Conservation (phyloP, 208 protist genomes). For the Leishmania arabica region DNA sequence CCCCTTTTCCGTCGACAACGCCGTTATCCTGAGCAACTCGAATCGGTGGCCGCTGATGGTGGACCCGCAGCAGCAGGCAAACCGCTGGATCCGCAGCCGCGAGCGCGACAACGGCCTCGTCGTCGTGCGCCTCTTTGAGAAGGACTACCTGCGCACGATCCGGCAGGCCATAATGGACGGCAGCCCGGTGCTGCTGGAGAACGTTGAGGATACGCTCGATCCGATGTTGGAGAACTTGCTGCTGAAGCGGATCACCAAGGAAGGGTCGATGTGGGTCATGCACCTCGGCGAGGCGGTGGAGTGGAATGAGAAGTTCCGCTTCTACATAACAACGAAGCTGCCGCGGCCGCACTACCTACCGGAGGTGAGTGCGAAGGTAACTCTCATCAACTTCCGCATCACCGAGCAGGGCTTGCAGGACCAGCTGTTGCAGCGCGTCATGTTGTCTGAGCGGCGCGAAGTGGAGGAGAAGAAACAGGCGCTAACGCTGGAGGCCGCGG, state of each 20-base stretch:
- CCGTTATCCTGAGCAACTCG: slow-evolving; percentile 92
- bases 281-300: slow-evolving; percentile 97
- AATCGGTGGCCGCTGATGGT: slow-evolving; percentile 93
- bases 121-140: slow-evolving; percentile 80
- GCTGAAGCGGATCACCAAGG: slow-evolving; percentile 92
- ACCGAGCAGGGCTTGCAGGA: slow-evolving; percentile 96
- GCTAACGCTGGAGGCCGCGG: slow-evolving; percentile 91
- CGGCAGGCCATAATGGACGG: slow-evolving; percentile 95
- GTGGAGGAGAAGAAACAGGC: slow-evolving; percentile 97
- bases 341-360: slow-evolving; percentile 97
- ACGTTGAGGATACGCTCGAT: slow-evolving; percentile 96
- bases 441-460: slow-evolving; percentile 94
- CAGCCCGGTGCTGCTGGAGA: slow-evolving; percentile 95
- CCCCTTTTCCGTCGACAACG: slow-evolving; percentile 94
- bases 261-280: slow-evolving; percentile 90
- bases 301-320: slow-evolving; percentile 95
- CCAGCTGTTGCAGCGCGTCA: slow-evolving; percentile 95
- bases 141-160: slow-evolving; percentile 84
- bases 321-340: slow-evolving; percentile 99
- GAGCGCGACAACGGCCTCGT: slow-evolving; percentile 89
- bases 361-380: slow-evolving; percentile 97
- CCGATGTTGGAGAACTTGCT: slow-evolving; percentile 98
- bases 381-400: slow-evolving; percentile 98
- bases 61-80: slow-evolving; percentile 95
- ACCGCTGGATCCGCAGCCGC: slow-evolving; percentile 94